Evolutionary conservation across 176 grass and related monocot genomes (phyloP), one percentile per base, ranked within the genome.

Genomic region (Triticum turgidum): DNA sequence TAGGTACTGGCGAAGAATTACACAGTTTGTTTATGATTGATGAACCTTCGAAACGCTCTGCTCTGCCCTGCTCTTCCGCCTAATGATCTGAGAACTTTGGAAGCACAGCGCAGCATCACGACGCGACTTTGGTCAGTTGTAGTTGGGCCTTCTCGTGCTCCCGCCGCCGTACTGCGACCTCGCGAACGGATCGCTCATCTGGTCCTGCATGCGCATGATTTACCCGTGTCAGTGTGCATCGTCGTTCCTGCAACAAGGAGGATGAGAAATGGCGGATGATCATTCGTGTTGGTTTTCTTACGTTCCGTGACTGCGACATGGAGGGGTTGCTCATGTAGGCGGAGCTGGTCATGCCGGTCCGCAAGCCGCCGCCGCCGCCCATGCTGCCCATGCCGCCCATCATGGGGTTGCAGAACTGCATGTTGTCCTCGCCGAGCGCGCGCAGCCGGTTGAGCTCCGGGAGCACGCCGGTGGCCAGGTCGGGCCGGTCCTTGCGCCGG

Each of bases 401-500:
- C 69, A 88, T 5, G 68, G 30, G 24, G 76, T 32, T 52, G 92
- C 79, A 86, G 27, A 65, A 78, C 41, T 79, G 74, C 86, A 94
- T 84, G 80, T 77, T 89, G 7, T 90, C 91, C 81, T 98, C 96
- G 24, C 69, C 96, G 18, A 95, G 86, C 10, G 66, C 45, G 41
- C 91, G 87, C 64, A 95, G 82, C 11, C 85, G 77, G 76, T 94
- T 78, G 21, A 98, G 87, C 80, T 89, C 91, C 5, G 96, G 93
- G 51, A 98, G 83, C 69, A 98, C 93, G 44, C 72, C 86, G 10
- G 86, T 92, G 58, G 88, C 91, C 33, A 98, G 93, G 69, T 98
- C 96, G 0, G 96, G 96, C 5, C 91, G 80, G 67, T 98, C 96
- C 84, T 92, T 98, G 61, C 96, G 83, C 5, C 93, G 85, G 42